Base-by-base conservation (phyloP, 306 rosid species). In the Medicago ruthenica region DNA sequence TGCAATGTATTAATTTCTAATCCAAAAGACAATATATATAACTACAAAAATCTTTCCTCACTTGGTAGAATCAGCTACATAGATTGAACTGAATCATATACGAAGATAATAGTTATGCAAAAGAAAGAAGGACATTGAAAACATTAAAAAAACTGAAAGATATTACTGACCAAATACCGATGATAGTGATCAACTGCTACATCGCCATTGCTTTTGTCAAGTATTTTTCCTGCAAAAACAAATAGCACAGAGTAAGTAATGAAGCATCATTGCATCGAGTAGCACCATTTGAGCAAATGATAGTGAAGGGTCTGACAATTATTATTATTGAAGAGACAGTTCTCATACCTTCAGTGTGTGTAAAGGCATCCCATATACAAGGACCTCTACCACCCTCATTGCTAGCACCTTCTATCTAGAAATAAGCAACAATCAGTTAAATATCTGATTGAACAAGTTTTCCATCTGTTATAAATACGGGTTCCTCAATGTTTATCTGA, bases 151-250 rank as follows among this genome's bases (percentile, higher is more conserved):
- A 1, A 58, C 7, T 48, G 21, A 44, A 34, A 34, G 22, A 53
- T 83, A 73, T 24, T 53, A 78, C 90, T 70, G 76, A 91, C 98
- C 98, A 85, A 85, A 76, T 87, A 94, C 48, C 85, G 89, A 79
- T 94, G 95, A 84, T 90, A 94, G 73, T 94, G 98, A 79, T 92
- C 96, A 76, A 91, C 96, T 57, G 98, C 96, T 60, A 83, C 88
- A 75, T 94, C 96, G 5, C 96, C 97, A 75, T 87, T 94, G 87
- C 98, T 80, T 74, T 77, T 80, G 75, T 94, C 97, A 61, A 87
- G 8, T 21, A 91, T 83, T 65, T 88, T 91, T 21, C 96, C 97
- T 94, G 65, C 16, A 45, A 76, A 79, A 77, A 75, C 75, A 83
- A 87, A 55, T 41, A 14, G 20, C 39, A 51, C 4, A 67, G 51